These are phyloP conservation scores for Phellinidium pouzarii DNA, from an alignment of 1,284 basidiomycete genomes.

Conservation along the genomic window DNA sequence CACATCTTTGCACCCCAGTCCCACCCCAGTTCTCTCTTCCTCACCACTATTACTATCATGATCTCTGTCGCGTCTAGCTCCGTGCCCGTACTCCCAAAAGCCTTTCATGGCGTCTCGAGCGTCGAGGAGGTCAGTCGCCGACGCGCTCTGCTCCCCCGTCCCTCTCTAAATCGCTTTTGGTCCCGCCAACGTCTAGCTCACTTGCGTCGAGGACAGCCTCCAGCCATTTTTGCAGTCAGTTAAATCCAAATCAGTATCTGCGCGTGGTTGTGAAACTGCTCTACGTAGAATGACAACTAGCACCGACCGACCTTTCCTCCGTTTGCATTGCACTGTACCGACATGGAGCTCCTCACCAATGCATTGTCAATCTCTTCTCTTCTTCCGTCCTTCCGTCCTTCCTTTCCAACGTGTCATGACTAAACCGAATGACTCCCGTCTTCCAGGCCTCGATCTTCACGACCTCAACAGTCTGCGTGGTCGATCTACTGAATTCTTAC, in stretches of 20 bases:
- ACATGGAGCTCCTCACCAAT: constrained; percentile 53
- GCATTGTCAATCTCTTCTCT: constrained; percentile 38
- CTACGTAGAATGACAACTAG: constrained; percentile 36
- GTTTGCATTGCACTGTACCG: constrained; percentile 57
- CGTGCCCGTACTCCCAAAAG: not conserved
- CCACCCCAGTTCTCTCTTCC: not conserved
- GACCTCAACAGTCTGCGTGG: constrained; percentile 60
- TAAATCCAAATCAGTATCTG: not conserved
- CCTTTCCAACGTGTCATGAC: no score
- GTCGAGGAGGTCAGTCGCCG: constrained; percentile 8
- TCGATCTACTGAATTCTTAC: constrained; percentile 57
- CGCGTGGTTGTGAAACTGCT: constrained; percentile 2
- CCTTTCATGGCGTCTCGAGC: constrained; percentile 1
- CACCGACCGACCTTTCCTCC: constrained; percentile 33
- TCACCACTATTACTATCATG: constrained; percentile 7
- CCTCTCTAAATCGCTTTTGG: not conserved
- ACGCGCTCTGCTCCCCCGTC: not conserved
- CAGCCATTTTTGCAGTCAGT: constrained; percentile 14
- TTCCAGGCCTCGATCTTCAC: constrained; percentile 53
- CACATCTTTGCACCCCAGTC: not conserved
- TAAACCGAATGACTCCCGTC: constrained; percentile 1
- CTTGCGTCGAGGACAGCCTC: constrained; percentile 11
- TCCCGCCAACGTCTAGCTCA: not conserved
- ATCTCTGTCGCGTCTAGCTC: constrained; percentile 10
- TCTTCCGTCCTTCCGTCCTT: not conserved